Conservation (phyloP, 305 asterid species). For the Fraxinus baroniana region DNA sequence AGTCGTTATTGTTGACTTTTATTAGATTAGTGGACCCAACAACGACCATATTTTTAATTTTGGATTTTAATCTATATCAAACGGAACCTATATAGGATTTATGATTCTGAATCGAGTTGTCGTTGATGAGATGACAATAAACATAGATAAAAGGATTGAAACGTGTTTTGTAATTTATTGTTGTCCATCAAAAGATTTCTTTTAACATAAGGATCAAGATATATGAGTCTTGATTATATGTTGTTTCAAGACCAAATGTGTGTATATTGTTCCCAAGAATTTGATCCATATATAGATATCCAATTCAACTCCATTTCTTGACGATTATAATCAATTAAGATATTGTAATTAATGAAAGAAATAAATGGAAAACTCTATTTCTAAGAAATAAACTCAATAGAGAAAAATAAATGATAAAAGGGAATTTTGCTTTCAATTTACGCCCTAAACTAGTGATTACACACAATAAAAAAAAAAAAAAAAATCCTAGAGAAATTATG, state of each 20-base stretch:
- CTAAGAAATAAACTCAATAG: background rate
- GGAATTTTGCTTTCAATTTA: background rate
- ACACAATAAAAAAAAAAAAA: background rate
- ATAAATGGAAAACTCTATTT: background rate
- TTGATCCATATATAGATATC: background rate
- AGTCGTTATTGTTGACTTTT: too few species aligned
- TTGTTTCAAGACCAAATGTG: background rate
- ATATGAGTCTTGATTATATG: background rate
- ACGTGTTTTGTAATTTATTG: background rate
- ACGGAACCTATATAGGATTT: too few species aligned
- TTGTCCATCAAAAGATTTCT: background rate
- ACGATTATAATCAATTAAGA: background rate
- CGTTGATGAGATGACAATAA: too few species aligned
- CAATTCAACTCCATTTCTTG: background rate
- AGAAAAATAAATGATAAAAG: background rate
- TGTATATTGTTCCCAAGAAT: background rate
- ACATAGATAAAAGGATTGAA: too few species aligned
- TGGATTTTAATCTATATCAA: too few species aligned
- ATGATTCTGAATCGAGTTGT: too few species aligned
- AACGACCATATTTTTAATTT: too few species aligned
- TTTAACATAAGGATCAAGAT: background rate
- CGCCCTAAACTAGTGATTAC: background rate
- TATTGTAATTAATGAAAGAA: background rate
- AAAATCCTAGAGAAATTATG: background rate
- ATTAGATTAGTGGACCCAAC: too few species aligned